Conservation (phyloP, 1,284 basidiomycete genomes). For the Dichomitus squalens region DNA sequence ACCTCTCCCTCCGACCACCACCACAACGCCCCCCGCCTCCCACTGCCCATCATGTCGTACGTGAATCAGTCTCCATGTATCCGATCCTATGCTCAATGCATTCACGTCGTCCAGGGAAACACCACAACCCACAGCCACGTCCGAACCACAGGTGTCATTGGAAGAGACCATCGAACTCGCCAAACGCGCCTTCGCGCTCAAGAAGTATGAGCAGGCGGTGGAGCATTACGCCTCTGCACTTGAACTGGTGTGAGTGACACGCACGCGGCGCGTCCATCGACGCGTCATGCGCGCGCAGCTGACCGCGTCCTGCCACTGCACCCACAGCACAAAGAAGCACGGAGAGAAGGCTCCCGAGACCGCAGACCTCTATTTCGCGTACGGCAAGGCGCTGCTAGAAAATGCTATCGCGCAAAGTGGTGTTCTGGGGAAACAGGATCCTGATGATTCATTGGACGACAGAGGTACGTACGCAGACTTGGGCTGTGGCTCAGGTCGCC, state of each 20-base stretch:
- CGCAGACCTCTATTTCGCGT: conserved; percentile 83
- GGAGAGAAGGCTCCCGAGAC: conserved; percentile 77
- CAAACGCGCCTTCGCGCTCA: conserved; percentile 85
- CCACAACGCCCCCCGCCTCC: conserved; percentile 5
- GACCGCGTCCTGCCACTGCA: not conserved
- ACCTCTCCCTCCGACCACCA: conserved; percentile 12
- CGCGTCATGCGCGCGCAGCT: conserved; percentile 11
- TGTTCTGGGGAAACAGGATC: conserved; percentile 84
- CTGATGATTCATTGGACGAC: conserved; percentile 50
- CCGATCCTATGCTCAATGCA: not conserved
- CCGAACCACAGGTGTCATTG: conserved; percentile 36
- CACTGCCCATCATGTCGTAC: conserved; percentile 16
- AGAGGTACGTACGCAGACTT: conserved; percentile 25
- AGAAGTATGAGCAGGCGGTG: conserved; percentile 85
- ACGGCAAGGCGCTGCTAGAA: conserved; percentile 87
- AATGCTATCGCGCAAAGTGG: conserved; percentile 81
- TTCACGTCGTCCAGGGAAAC: conserved; percentile 7
- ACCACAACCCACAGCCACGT: conserved; percentile 17
- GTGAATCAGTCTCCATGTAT: conserved; percentile 4
- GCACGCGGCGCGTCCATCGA: conserved; percentile 6
- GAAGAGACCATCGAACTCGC: conserved; percentile 71
- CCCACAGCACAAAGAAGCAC: conserved; percentile 63
- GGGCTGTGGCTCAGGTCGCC: not conserved
- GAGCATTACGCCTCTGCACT: conserved; percentile 85
- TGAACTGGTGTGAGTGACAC: conserved; percentile 68